Base-by-base conservation (phyloP, 2,329 filamentous ascomycete species). In the Nothopassalora personata region DNA sequence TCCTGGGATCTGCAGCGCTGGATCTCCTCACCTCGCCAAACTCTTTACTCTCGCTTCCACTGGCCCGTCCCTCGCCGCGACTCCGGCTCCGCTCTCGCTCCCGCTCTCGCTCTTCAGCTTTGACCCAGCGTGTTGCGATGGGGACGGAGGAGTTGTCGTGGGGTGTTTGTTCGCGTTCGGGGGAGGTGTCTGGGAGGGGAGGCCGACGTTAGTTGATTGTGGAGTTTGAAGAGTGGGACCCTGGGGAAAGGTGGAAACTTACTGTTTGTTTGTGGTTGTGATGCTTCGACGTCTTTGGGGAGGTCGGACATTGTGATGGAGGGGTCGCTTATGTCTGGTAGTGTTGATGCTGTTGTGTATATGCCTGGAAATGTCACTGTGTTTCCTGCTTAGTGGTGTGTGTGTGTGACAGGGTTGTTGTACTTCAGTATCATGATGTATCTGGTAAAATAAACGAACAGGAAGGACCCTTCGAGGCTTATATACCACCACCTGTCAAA, bases 121-220 rank as follows among this genome's bases (percentile, higher is more conserved):
- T 51, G 31, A 48, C 28, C 33, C 49, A 57, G 18, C 34, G 48
- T 19, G 55, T 57, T 39, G 55, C 55, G 48, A 57, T 47, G 23
- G 55, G 55, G 36, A 53, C 23, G 45, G 33, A 28, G 18, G 46
- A 19, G 45, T 45, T 27, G 4, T 57, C 11, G 8, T 5, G n/a
- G 19, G 10, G 49, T 3, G 49, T 23, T 23, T 23, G 23, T 23
- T 23, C n/a, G 7, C 11, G 28, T 15, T 13, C 27, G 27, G 49
- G 28, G 3, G 49, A 51, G 8, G 48, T 9, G 53, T 30, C 7
- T 48, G 39, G 43, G 43, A n/a, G 11, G 18, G 19, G 39, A 27
- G 19, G 34, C 27, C 31, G n/a, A 31, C 15, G 23, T 19, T 43
- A 28, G 39, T 31, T 19, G 27, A 3, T 23, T 27, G 36, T 47